Conservation (phyloP, 2,329 filamentous ascomycete species). For the Colletotrichum coccodes region DNA sequence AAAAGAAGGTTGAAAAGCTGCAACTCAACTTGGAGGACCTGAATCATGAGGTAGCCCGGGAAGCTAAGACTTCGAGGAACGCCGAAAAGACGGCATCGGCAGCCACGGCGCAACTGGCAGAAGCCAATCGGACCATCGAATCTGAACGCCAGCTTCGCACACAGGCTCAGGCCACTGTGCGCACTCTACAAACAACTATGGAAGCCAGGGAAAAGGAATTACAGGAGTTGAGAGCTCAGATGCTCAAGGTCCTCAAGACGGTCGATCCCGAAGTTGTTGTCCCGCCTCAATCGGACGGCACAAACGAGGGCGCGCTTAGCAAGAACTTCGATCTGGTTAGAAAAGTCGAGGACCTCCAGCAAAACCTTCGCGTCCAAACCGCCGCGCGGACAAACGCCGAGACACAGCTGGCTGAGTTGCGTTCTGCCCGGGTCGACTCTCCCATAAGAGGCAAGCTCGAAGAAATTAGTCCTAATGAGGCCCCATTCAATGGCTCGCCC, state of each 20-base stretch:
- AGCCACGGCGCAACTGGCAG: conserved; percentile 83
- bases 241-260: conserved; percentile 84
- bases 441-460: conserved; percentile 81
- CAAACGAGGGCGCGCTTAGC: conserved; percentile 69
- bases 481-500: conserved; percentile 78
- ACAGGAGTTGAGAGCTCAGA: conserved; percentile 80
- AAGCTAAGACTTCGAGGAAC: conserved; percentile 88
- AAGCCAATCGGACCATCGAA: conserved; percentile 89
- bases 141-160: conserved; percentile 86
- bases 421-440: conserved; percentile 75
- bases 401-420: conserved; percentile 80
- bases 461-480: conserved; percentile 87
- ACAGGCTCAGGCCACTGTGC: conserved; percentile 87
- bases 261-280: conserved; percentile 81
- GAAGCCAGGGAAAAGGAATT: conserved; percentile 86
- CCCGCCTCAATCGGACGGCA: conserved; percentile 67
- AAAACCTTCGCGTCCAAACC: conserved; percentile 84
- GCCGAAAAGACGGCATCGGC: conserved; percentile 89
- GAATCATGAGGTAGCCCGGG: conserved; percentile 89
- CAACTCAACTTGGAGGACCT: conserved; percentile 89
- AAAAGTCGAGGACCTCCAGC: conserved; percentile 88
- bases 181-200: conserved; percentile 81
- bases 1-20: conserved; percentile 95
- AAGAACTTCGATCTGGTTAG: conserved; percentile 86
- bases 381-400: conserved; percentile 87